Base-by-base conservation (phyloP, 805 yeast species). In the Teunomyces lycoperdinae region DNA sequence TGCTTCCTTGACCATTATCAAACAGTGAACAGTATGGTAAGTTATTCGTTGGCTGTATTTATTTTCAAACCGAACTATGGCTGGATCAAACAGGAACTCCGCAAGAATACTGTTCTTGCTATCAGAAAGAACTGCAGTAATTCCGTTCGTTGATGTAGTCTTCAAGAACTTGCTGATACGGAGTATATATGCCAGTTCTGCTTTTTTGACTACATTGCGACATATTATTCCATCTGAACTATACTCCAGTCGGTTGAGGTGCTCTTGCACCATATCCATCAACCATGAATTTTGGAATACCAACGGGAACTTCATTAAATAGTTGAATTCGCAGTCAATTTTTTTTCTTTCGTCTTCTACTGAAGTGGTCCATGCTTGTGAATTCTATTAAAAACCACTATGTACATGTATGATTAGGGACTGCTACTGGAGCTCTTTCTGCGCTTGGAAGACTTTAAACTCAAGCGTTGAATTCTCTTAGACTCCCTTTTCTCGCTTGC, bases 401-500 rank as follows among this genome's bases (percentile, higher is more conserved):
- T 28, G 9, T 29, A 30, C 38, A 42, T 28, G 9, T 14, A 30
- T 27, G 11, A n/a, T 24, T 32, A 32, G 3, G 38, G 45, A 10
- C 28, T 31, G n/a, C 17, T 24, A 9, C 38, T 32, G 11, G 35
- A 33, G 14, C 42, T 52, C 28, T 40, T 63, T 53, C 50, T 60
- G 59, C 57, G 61, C 50, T 49, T 58, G 39, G 47, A 31, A 46
- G 47, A 39, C 32, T 51, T 58, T 31, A 51, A 46, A 29, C 42
- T 50, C 26, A 70, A 55, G 30, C 76, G 52, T 45, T 66, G 64
- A 5, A 48, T 47, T 48, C 76, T 52, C 51, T 67, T 70, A 4
- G 68, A 66, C 43, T 68, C 76, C 39, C 70, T 50, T 52, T 70
- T 72, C 42, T 65, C 71, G 10, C 51, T 50, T 43, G 54, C 58